Evolutionary conservation across 169 alveolate genomes (phyloP), one percentile per base, ranked within the genome.

Genomic region (Cryptosporidium felis): DNA sequence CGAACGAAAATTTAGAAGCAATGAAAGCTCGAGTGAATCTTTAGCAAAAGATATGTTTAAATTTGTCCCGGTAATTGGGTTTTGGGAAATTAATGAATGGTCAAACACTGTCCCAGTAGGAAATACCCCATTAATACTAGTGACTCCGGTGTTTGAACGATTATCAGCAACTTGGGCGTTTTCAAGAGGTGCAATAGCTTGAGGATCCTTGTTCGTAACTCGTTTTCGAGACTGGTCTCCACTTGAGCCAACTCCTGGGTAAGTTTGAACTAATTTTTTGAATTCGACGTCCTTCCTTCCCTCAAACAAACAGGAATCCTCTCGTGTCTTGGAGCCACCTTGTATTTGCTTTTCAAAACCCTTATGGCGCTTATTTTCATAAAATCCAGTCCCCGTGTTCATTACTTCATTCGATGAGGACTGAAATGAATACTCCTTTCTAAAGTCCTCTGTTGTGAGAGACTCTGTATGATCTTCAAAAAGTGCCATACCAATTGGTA

Each of bases 401-500:
- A 28, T 56, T 26, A 28, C 10, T 9, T 56, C 63, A 26, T n/a
- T 1, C 62, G 14, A 3, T 44, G 61, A 10, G 21, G 47, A 23
- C 2, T 61, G 30, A 38, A 44, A 8, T 3, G 58, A 8, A 1
- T 18, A 10, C 8, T 40, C 60, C 46, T 32, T 42, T 16, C 80
- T 42, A 3, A 45, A 16, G 21, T 63, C 80, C 30, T 40, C 60
- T 12, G 67, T 34, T 49, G 63, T 5, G 14, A 74, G 46, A 4
- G 66, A 32, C 30, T 74, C 85, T 2, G 67, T 74, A 10, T 74
- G 85, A 18, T 74, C 85, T 9, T 53, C 85, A 53, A 74, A 74
- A n/a, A 74, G 3, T 51, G 66, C 85, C 85, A 74, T 74, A 5
- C 85, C 85, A 23, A 53, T 74, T n/a, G 85, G 67, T 74, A 74